phyloP scores from a whole-genome alignment of 2,329 filamentous ascomycete species.

The Phaeophleospora eucalypticola region DNA sequence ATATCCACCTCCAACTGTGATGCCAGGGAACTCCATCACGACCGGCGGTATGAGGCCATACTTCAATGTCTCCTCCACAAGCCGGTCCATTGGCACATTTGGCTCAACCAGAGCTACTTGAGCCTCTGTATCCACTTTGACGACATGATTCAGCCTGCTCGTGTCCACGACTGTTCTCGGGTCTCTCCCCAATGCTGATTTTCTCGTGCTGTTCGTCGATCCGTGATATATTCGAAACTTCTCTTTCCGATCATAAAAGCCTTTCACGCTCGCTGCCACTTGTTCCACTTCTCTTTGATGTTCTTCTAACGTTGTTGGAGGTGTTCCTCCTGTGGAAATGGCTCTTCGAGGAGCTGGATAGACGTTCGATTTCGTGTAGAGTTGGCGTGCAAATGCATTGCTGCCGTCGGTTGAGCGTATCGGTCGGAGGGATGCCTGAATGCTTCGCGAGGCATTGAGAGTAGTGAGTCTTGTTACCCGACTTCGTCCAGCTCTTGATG shows the following conservation, averaged over 20 bases:
- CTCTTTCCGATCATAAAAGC: slow-evolving; percentile 49
- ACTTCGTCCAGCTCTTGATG: neutral
- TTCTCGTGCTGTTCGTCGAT: slow-evolving; percentile 70
- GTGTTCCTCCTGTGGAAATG: slow-evolving; percentile 14
- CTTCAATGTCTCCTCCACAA: slow-evolving; percentile 56
- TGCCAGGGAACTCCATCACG: slow-evolving; percentile 70
- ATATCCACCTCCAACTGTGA: slow-evolving; percentile 66
- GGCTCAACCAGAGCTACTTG: slow-evolving; percentile 64
- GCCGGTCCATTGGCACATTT: slow-evolving; percentile 64
- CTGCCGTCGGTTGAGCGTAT: neutral
- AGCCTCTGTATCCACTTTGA: slow-evolving; percentile 53
- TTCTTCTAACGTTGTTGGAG: slow-evolving; percentile 18
- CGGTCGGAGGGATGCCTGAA: neutral
- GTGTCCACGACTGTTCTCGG: slow-evolving; percentile 58
- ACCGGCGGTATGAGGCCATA: slow-evolving; percentile 59
- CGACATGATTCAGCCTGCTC: slow-evolving; percentile 58
- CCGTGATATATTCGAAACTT: slow-evolving; percentile 75
- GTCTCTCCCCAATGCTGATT: slow-evolving; percentile 34
- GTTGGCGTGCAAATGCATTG: neutral
- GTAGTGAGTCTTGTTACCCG: neutral
- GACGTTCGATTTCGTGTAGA: neutral
- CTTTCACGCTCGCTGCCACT: slow-evolving; percentile 45
- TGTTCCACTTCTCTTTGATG: slow-evolving; percentile 36
- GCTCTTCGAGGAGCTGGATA: neutral
- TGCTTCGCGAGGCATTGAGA: neutral